Base-by-base conservation (phyloP, 257 asterid species). In the Primulina eburnea region DNA sequence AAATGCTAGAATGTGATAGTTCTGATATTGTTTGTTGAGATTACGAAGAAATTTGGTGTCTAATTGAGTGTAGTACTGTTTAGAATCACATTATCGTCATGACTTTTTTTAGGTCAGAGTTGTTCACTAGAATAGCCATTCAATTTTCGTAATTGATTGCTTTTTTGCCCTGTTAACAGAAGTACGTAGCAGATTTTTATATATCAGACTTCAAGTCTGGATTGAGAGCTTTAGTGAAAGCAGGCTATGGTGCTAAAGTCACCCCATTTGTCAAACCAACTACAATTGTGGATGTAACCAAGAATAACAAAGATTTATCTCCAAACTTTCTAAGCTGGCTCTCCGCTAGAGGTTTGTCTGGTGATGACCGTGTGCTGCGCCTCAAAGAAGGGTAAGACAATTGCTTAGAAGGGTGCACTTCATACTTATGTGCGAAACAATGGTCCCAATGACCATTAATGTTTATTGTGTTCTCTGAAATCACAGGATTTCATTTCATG, bases 181-280 rank as follows among this genome's bases (percentile, higher is more conserved):
- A 78, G 70, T 68, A 79, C 60, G 90, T 78, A 53, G 86, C 87
- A 7, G 93, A 87, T 65, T 87, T 87, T 78, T 87, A 85, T 67
- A 76, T 87, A 71, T 85, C 93, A 7, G 89, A 85, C 79, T 79
- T 71, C 37, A 84, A 85, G 73, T 81, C 93, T 64, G 93, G 93
- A 43, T 73, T 79, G 59, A 83, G 93, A 77, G 90, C 90, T 74
- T 75, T 87, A 40, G 89, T 87, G 28, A 87, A 87, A 78, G 84
- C 93, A 56, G 93, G 90, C 32, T 76, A 81, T 62, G 89, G 89
- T 72, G 87, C 90, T 14, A 83, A 82, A 65, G 87, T 87, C 28
- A 75, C 85, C 7, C 86, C 90, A 17, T 77, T 83, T 65, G 87
- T 85, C 68, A 75, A 81, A 38, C 82, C 85, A 71, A 59, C 82